phyloP scores from a whole-genome alignment of 805 yeast species.

The Danielia oregonensis region DNA sequence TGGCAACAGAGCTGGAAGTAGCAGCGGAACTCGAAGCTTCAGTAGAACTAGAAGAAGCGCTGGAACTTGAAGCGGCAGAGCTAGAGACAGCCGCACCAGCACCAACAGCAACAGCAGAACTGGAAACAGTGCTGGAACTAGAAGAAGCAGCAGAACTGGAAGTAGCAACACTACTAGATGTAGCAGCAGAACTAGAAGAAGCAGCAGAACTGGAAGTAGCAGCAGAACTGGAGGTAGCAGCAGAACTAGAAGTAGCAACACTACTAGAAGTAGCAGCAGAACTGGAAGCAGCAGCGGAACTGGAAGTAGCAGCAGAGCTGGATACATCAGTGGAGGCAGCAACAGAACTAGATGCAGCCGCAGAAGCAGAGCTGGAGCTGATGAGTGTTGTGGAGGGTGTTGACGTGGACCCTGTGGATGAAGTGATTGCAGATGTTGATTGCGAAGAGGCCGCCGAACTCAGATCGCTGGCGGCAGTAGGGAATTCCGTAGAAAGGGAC shows the following conservation, averaged over 20 bases:
- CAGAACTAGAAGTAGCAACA: too few relatives aligned
- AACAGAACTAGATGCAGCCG: too few relatives aligned
- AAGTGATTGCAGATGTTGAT: background rate
- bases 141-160: too few relatives aligned
- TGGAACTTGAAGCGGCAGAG: constrained; percentile 2
- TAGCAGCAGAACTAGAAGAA: constrained; percentile 1
- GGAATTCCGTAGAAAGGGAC: constrained; percentile 1
- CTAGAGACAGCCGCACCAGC: too few relatives aligned
- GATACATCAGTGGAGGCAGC: constrained; percentile 7
- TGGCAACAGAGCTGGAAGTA: background rate
- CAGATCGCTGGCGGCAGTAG: constrained; percentile 2
- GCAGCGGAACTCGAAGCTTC: background rate
- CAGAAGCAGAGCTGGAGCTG: too few relatives aligned
- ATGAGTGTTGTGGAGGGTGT: too few relatives aligned
- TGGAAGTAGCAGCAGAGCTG: constrained; percentile 4
- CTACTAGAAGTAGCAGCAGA: too few relatives aligned
- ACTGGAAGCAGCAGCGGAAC: constrained; percentile 1
- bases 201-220: constrained; percentile 1
- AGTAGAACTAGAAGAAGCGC: background rate
- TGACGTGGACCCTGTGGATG: constrained; percentile 1
- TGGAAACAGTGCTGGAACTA: constrained; percentile 1
- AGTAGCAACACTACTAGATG: too few relatives aligned
- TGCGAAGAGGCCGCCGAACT: background rate
- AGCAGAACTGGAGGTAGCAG: too few relatives aligned
- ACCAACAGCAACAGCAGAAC: constrained; percentile 1